phyloP scores from a whole-genome alignment of 2,329 filamentous ascomycete genomes.

The Trichophyton schoenleinii region DNA sequence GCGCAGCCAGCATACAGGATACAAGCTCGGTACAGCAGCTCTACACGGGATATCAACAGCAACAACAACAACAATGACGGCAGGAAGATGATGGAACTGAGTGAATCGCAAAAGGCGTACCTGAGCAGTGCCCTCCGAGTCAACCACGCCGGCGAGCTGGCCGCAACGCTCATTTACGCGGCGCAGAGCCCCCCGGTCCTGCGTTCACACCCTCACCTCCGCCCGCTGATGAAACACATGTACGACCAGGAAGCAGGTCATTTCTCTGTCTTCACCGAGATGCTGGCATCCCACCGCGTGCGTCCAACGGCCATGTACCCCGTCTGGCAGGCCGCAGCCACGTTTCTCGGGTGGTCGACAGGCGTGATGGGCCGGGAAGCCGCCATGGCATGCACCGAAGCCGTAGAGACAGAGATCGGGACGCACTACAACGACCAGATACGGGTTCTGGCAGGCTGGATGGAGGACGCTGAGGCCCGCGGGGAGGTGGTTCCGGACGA shows the following conservation, averaged over 20 bases:
- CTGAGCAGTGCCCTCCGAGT: slow-evolving; percentile 76
- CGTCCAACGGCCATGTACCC: slow-evolving; percentile 89
- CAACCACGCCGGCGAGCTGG: slow-evolving; percentile 96
- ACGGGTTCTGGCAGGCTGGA: slow-evolving; percentile 66
- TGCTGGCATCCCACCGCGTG: slow-evolving; percentile 75
- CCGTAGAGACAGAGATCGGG: slow-evolving; percentile 96
- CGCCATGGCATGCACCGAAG: slow-evolving; percentile 97
- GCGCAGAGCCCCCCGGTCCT: slow-evolving; percentile 75
- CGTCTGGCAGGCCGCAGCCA: slow-evolving; percentile 69
- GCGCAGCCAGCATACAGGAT: background rate
- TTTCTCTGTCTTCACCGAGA: slow-evolving; percentile 68
- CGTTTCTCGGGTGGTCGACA: slow-evolving; percentile 76
- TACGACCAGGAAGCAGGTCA: slow-evolving; percentile 90
- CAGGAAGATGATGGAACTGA: slow-evolving; percentile 44
- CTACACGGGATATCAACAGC: background rate
- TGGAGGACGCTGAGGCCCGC: slow-evolving; percentile 57
- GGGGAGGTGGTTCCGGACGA: slow-evolving; percentile 75
- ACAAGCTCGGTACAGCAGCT: slow-evolving; percentile 9
- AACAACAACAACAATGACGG: slow-evolving; percentile 6
- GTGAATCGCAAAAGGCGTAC: slow-evolving; percentile 57
- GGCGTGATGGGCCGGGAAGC: slow-evolving; percentile 81
- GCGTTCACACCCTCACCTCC: slow-evolving; percentile 70
- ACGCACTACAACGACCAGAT: slow-evolving; percentile 93
- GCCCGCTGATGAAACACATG: slow-evolving; percentile 92
- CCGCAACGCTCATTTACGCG: slow-evolving; percentile 85